Evolutionary conservation across 1,284 basidiomycete genomes (phyloP).

Genomic region (Ceratobasidium sp.): DNA sequence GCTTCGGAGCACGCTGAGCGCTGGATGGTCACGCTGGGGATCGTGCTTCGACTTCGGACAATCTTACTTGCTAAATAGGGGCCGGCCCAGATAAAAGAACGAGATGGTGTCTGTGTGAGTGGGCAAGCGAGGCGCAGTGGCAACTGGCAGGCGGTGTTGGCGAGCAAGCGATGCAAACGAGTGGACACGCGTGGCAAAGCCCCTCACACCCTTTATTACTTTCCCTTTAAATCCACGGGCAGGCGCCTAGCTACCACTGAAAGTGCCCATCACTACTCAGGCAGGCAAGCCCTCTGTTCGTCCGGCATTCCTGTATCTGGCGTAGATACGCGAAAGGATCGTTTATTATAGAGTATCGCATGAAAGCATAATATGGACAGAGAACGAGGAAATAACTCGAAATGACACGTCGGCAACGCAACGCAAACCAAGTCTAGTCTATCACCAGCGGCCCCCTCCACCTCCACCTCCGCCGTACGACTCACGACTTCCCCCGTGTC

Average conservation of each 20-base stretch:
- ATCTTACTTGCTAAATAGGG: slow-evolving; percentile 25
- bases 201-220: not conserved
- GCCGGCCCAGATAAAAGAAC: slow-evolving; percentile 32
- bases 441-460: slow-evolving; percentile 51
- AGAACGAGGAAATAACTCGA: slow-evolving; percentile 1
- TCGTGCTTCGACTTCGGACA: slow-evolving; percentile 33
- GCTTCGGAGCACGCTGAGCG: slow-evolving; percentile 3
- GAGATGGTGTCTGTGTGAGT: slow-evolving; percentile 8
- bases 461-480: slow-evolving; percentile 51
- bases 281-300: not conserved
- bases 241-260: slow-evolving; percentile 13
- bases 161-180: slow-evolving; percentile 20
- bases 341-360: slow-evolving; percentile 18
- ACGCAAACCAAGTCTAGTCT: slow-evolving; percentile 55
- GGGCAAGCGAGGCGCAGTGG: not conserved
- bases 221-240: slow-evolving; percentile 20
- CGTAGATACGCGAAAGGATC: slow-evolving; percentile 28
- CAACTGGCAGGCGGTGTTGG: slow-evolving; percentile 16
- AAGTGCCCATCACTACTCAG: not conserved
- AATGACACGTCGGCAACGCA: slow-evolving; percentile 50
- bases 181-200: slow-evolving; percentile 3
- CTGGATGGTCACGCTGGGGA: slow-evolving; percentile 25
- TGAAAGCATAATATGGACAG: slow-evolving; percentile 2
- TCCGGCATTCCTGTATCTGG: not conserved
- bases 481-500: slow-evolving; percentile 63